Base-by-base conservation (phyloP, 306 rosid genomes). In the Castanospermum australe region DNA sequence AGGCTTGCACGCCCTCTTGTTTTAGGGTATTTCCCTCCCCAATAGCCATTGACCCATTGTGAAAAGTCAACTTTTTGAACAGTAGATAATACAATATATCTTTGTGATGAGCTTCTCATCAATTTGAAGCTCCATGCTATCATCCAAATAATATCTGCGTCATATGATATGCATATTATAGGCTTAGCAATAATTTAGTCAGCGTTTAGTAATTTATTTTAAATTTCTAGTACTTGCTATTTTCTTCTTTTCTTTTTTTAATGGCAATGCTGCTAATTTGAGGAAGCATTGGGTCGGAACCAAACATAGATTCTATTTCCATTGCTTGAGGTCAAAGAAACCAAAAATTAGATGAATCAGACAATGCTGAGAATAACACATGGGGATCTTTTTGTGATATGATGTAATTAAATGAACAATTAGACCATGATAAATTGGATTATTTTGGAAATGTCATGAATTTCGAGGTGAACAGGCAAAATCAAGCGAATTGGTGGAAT, bases 271-370 rank as follows among this genome's bases (percentile, higher is more conserved):
- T 38, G 44, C 36, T 62, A 30, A 30, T 38, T 17, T 39, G 41
- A 61, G 67, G 28, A 51, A 52, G 57, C 0, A 62, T 72, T 39
- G 12, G 14, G 47, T 51, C 30, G 59, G 14, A 77, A 71, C 56
- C 24, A 11, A 71, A 71, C 59, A 64, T 44, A 71, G 50, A 72
- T 55, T 78, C 21, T 55, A 30, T 22, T 11, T 54, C 61, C 67
- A 39, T 83, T 78, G 67, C 80, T 78, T 83, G 77, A 48, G 61
- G 61, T 66, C 73, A 78, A 78, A 83, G 72, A 50, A 78, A 83
- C 3, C 47, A 66, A 28, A 32, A 36, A 48, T 24, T 14, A 73
- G 44, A 67, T 83, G 60, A 83, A 30, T 20, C 57, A 21, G 38
- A 73, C 4, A 36, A 22, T 67, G 63, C 36, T 63, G 47, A 36